Base-by-base conservation (phyloP, 768 basidiomycete species). In the Mycena floridula region DNA sequence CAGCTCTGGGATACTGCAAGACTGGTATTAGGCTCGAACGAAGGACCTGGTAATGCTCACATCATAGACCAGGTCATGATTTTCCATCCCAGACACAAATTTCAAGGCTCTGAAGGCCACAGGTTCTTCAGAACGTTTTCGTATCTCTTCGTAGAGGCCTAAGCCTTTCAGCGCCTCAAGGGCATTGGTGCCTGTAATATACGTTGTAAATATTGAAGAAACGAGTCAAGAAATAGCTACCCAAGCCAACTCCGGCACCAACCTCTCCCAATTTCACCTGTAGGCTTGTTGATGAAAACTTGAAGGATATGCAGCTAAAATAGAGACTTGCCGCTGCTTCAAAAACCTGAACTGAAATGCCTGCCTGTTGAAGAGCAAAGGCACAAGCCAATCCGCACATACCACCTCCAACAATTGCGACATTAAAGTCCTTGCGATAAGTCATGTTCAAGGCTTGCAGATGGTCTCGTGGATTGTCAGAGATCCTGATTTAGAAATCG, bases 331-430 rank as follows among this genome's bases (percentile, higher is more conserved):
- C 76, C 37, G 76, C 70, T 36, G 74, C 67, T 57, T 79, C 79
- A 50, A 77, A 81, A 2, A 78, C 50, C n/a, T 71, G 60, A 12
- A 72, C 70, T 12, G 62, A 53, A 24, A 79, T 58, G 2, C 77
- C 76, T 3, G 60, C 60, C 28, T 59, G 63, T 15, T 52, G 41
- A 23, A 81, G 63, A 25, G 62, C 70, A 38, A 70, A 62, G 2
- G 77, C 76, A 44, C 69, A 71, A 2, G 70, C 64, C 12, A 81
- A 56, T 7, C 77, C 76, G 45, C 69, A 72, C 57, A 80, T 69
- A 9, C 79, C 77, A 18, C 77, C 77, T 20, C 79, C 78, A 2
- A 80, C 63, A 25, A 81, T 70, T 1, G 76, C 76, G 23, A 80
- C 64, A 23, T 61, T 60, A 48, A 78, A 70, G 52, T 70, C 67